Base-by-base conservation (phyloP, 208 protist species). In the Trypanosoma theileri region DNA sequence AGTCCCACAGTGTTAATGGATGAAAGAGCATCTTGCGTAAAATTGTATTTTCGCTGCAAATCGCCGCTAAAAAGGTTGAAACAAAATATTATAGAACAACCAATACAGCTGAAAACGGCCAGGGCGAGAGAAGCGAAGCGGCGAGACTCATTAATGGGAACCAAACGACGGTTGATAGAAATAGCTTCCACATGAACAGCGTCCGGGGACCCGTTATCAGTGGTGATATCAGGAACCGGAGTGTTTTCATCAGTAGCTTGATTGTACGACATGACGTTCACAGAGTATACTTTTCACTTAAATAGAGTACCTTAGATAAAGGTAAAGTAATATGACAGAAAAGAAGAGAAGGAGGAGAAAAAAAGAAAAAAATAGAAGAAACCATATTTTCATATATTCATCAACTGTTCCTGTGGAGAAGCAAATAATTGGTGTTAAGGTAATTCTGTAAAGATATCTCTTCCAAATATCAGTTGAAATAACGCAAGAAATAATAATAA, bases 61-160 rank as follows among this genome's bases (percentile, higher is more conserved):
- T 55, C 58, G 8, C 42, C 61, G 14, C 57, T 68, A 55, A 89
- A 89, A 21, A 92, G 70, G 68, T 91, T 91, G 68, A 86, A 92
- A 13, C 82, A 59, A 71, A 89, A 86, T 22, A 66, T 44, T 55
- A 82, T 75, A 35, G 77, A 77, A 10, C 61, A 56, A 53, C 66
- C 59, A 6, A 82, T 71, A 45, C 57, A 68, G 13, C 66, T 53
- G 17, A 80, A 69, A 3, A 41, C 55, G 22, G 35, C 73, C 16
- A 73, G 3, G 3, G 12, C 26, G 4, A 70, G 55, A 58, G 74
- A 71, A 4, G 66, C 76, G 28, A 88, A 85, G 12, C 76, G 70
- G 14, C 16, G 41, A 24, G 41, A n/a, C 28, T 52, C 66, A 19
- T 42, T 46, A 16, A 69, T 3, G 17, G 55, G 55, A 3, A 4